Evolutionary conservation across 2,329 filamentous ascomycete species (phyloP), one percentile per base, ranked within the genome.

Genomic region (Alternaria sp.): DNA sequence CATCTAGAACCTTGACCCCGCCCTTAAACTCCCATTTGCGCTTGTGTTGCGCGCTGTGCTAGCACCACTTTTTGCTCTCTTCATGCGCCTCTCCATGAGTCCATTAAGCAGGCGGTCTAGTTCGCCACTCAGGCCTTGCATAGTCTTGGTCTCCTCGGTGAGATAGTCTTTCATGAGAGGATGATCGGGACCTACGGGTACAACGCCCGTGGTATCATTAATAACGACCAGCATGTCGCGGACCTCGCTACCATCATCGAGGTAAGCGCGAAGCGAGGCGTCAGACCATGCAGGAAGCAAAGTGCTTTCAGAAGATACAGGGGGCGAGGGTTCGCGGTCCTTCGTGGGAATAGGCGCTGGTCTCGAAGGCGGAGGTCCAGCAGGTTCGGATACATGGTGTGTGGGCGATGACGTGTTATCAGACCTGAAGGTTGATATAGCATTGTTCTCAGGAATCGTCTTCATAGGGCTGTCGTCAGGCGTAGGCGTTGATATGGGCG

Each of bases 221-320:
- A 99, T 92, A 60, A 99, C 90, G 36, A 93, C 85, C 51, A 98
- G 84, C 74, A 98, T 85, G 74, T 99, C 94, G 50, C 92, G 87
- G 66, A 99, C 92, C 63, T 97, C 92, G 33, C 89, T 88, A 60
- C 92, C 88, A 67, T 95, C 92, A 66, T 98, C 94, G 70, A 98
- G 90, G 79, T 97, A 99, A 13, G 91, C 89, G 59, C 92, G 88
- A 28, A 99, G 85, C 68, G 88, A 91, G 55, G 88, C 84, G 76
- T 98, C 94, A 62, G 92, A 94, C 95, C 95, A 99, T 0, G 88
- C 86, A 26, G 88, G 84, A 21, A 85, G 84, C 14, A 82, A 81
- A 14, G 84, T 81, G 24, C 85, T 83, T 28, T 74, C 70, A 1
- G 74, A 74, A 0, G 71, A 77, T 21, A 60, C 56, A 13, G 71